These are phyloP conservation scores for Nitzschia sp. DNA, from an alignment of 108 stramenopile genomes.

Conservation along the genomic window DNA sequence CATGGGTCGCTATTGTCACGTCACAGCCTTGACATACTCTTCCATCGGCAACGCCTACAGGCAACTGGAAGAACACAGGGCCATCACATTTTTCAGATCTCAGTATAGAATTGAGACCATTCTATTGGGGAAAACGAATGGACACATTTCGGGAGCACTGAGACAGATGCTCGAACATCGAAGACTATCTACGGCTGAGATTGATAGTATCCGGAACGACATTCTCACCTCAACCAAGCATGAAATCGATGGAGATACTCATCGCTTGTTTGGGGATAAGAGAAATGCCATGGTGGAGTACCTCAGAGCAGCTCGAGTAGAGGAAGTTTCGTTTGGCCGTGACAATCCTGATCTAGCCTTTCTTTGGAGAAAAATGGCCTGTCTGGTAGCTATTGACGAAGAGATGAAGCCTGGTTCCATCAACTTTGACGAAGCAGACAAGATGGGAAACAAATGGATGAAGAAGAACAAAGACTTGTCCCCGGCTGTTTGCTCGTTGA, in stretches of 20 bases:
- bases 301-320: constrained; percentile 15
- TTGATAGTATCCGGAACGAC: constrained; percentile 15
- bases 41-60: constrained; percentile 12
- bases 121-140: constrained; percentile 20
- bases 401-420: neutral
- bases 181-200: neutral
- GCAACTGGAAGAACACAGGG: constrained; percentile 12
- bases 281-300: constrained; percentile 10
- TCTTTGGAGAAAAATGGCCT: constrained; percentile 28
- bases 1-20: constrained; percentile 13
- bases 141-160: constrained; percentile 10
- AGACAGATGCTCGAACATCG: neutral
- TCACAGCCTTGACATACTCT: constrained; percentile 18
- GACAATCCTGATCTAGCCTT: constrained; percentile 29
- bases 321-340: constrained; percentile 22
- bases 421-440: constrained; percentile 17
- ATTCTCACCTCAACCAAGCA: constrained; percentile 7
- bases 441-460: constrained; percentile 13
- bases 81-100: constrained; percentile 8
- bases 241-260: constrained; percentile 16
- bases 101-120: constrained; percentile 11
- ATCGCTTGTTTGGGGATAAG: constrained; percentile 11
- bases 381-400: constrained; percentile 11
- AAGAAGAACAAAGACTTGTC: constrained; percentile 3
- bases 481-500: neutral